phyloP scores from a whole-genome alignment of 768 basidiomycete genomes.

The Suillus decipiens region DNA sequence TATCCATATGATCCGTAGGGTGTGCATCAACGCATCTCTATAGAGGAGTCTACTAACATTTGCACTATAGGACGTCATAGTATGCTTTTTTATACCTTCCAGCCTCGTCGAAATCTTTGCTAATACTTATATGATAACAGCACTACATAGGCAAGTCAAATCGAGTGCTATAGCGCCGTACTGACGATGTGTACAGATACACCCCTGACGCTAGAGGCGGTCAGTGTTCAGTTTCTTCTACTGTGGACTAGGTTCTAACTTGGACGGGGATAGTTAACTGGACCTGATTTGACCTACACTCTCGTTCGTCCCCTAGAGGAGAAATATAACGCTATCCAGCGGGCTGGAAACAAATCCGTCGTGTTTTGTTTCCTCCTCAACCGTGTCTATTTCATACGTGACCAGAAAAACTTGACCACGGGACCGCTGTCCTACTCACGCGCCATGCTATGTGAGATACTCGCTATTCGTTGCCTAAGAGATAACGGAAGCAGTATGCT shows the following conservation, averaged over 20 bases:
- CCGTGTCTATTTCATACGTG: conserved; percentile 80
- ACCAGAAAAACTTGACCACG: conserved; percentile 65
- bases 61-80: conserved; percentile 59
- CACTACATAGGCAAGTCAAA: conserved; percentile 62
- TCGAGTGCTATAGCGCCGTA: conserved; percentile 10
- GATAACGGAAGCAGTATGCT: conserved; percentile 70
- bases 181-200: conserved; percentile 57
- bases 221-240: conserved; percentile 36
- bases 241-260: conserved; percentile 14
- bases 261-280: conserved; percentile 54
- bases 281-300: conserved; percentile 89
- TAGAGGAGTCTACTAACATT: conserved; percentile 15
- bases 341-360: conserved; percentile 74
- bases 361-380: conserved; percentile 90
- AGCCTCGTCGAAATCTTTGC: not conserved
- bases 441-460: conserved; percentile 84
- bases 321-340: conserved; percentile 78
- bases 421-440: conserved; percentile 71
- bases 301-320: conserved; percentile 86
- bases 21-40: conserved; percentile 33
- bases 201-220: conserved; percentile 79
- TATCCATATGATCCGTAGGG: conserved; percentile 74
- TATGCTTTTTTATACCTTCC: conserved; percentile 15
- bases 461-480: conserved; percentile 79
- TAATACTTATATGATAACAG: conserved; percentile 36